Conservation (phyloP, 163 green algal genomes). For the Chlamydomonas reinhardtii region DNA sequence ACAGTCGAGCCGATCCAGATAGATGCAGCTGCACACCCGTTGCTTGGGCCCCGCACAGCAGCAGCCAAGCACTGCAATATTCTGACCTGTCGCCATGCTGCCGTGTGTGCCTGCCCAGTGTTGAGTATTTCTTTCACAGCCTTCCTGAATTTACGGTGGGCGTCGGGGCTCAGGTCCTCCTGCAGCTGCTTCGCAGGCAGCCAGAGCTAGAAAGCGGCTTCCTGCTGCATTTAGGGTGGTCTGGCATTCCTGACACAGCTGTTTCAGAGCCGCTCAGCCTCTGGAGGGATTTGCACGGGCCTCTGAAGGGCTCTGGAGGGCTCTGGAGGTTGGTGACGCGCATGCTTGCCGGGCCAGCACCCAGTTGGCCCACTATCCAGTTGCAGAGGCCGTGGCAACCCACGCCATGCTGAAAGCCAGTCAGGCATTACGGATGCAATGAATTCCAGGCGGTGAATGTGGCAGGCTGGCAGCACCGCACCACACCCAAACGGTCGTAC, state of each 20-base stretch:
- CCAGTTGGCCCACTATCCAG: too few species aligned
- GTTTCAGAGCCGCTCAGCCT: constrained; percentile 31
- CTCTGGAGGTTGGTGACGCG: constrained; percentile 8
- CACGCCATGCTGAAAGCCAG: constrained; percentile 18
- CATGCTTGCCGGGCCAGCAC: neutral
- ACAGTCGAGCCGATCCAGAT: too few species aligned
- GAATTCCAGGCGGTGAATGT: neutral
- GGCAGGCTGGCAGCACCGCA: constrained; percentile 15
- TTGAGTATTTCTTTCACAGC: neutral
- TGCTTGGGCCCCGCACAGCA: neutral
- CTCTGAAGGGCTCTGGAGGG: constrained; percentile 21
- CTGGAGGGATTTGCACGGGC: constrained; percentile 26
- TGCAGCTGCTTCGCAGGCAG: neutral
- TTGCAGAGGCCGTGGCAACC: constrained; percentile 22
- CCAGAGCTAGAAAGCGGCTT: constrained; percentile 12
- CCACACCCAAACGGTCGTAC: constrained; percentile 17
- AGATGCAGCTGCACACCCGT: too few species aligned
- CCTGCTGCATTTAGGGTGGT: constrained; percentile 20
- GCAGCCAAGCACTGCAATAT: neutral
- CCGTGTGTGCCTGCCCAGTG: neutral
- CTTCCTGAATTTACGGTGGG: neutral
- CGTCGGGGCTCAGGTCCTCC: neutral
- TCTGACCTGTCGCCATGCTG: neutral
- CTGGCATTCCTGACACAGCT: constrained; percentile 25
- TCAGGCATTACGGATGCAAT: constrained; percentile 9